Evolutionary conservation across 139 green algal species (phyloP).

Genomic region (Spirogloea muscicola): DNA sequence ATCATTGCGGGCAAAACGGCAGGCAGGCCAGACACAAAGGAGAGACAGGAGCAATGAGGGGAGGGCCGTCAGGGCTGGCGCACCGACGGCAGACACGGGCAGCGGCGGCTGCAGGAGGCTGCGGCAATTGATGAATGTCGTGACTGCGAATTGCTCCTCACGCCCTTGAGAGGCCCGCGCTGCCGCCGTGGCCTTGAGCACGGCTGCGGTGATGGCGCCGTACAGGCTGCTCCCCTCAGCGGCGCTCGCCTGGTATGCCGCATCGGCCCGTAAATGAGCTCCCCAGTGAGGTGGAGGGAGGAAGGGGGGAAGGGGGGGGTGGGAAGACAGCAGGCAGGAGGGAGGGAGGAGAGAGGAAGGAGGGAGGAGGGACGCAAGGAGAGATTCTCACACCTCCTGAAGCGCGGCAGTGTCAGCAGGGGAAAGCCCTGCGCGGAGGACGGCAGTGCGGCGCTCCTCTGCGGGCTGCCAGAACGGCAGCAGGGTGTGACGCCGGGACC

Average conservation of each 20-base stretch:
- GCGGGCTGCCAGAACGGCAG: slow-evolving; percentile 12
- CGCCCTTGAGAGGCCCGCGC: neutral
- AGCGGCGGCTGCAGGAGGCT: neutral
- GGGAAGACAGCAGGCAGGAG: too few species aligned
- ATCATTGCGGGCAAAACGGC: too few species aligned
- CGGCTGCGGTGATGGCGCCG: neutral
- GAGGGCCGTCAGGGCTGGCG: neutral
- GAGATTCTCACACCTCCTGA: too few species aligned
- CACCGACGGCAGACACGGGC: slow-evolving; percentile 1
- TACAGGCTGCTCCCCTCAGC: neutral
- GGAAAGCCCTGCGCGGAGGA: slow-evolving; percentile 9
- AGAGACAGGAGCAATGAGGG: too few species aligned
- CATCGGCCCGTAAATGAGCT: too few species aligned
- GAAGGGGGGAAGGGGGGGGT: too few species aligned
- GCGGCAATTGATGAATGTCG: slow-evolving; percentile 25
- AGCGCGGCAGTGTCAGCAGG: slow-evolving; percentile 17
- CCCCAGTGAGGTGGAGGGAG: too few species aligned
- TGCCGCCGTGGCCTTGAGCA: slow-evolving; percentile 9
- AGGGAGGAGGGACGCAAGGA: too few species aligned
- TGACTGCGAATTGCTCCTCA: slow-evolving; percentile 10
- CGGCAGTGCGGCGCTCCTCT: neutral
- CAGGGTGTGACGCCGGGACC: slow-evolving; percentile 4
- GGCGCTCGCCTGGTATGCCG: slow-evolving; percentile 19
- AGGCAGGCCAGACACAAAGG: too few species aligned
- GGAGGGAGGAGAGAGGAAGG: too few species aligned